Conservation (phyloP, 2,329 filamentous ascomycete genomes). For the Cordyceps fumosorosea region DNA sequence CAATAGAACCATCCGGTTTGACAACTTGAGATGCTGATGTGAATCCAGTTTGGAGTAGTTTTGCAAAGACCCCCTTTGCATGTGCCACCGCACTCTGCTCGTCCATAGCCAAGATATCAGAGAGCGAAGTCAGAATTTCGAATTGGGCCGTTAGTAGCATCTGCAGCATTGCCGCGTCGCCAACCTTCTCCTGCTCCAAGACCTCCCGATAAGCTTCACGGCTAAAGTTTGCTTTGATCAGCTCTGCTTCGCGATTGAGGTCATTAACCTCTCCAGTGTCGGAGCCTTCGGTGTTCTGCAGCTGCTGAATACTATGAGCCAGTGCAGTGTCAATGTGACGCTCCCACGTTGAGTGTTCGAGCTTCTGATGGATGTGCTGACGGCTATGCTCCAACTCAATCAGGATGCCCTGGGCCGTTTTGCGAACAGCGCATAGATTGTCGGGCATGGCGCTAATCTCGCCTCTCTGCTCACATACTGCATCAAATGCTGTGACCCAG, state of each 20-base stretch:
- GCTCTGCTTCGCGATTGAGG: constrained; percentile 74
- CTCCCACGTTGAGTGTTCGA: constrained; percentile 81
- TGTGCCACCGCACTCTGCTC: constrained; percentile 76
- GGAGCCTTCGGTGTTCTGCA: constrained; percentile 48
- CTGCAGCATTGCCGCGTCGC: constrained; percentile 73
- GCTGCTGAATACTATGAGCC: constrained; percentile 73
- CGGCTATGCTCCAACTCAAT: constrained; percentile 84
- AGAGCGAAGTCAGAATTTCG: constrained; percentile 78
- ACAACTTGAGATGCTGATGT: constrained; percentile 75
- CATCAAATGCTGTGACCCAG: constrained; percentile 90
- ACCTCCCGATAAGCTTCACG: constrained; percentile 72
- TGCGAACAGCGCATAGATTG: constrained; percentile 69
- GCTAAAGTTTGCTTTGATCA: constrained; percentile 76
- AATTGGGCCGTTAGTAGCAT: constrained; percentile 85
- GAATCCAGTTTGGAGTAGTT: constrained; percentile 70
- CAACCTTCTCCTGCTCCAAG: constrained; percentile 74
- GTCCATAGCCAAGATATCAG: constrained; percentile 73
- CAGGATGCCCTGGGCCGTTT: constrained; percentile 81
- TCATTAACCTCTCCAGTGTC: constrained; percentile 60
- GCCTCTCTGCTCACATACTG: constrained; percentile 61
- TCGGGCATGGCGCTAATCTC: constrained; percentile 61
- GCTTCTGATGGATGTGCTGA: constrained; percentile 80
- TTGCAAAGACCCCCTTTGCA: constrained; percentile 69
- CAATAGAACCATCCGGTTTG: constrained; percentile 71
- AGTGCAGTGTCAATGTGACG: constrained; percentile 80